Base-by-base conservation (phyloP, 495 filamentous ascomycete species). In the Penicillium ochrochloron region DNA sequence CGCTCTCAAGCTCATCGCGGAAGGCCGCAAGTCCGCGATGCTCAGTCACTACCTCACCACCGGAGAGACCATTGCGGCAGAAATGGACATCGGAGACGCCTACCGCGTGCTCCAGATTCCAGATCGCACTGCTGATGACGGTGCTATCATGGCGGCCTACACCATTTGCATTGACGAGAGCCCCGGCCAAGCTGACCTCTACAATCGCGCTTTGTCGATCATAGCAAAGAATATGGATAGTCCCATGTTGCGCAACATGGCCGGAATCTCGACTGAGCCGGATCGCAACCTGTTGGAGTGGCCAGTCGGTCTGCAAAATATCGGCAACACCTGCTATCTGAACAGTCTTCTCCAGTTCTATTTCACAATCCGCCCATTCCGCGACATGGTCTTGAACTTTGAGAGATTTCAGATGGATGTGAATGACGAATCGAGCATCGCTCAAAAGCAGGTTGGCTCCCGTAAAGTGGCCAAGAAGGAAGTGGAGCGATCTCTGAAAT, bases 311-410 rank as follows among this genome's bases (percentile, higher is more conserved):
- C 82, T 98, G 14, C 85, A 87, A 46, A 99, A 98, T 66, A 94
- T 97, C 64, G 93, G 94, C 46, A 97, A 97, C 66, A 99, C 95
- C 1, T 99, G 95, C 75, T 99, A 99, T 68, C 85, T 99, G 42
- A 98, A 98, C 78, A 98, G 95, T 73, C 83, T 99, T 34, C 78
- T 99, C 14, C 95, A 99, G 69, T 98, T 96, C 69, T 93, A 96
- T 72, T 97, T 95, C 72, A 93, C 93, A 1, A 85, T 99, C 44
- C 89, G 87, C 57, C 88, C 92, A 8, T 84, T 96, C 41, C 86
- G 94, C 33, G 84, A 96, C 17, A 84, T 98, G 71, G 87, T 96
- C 5, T 76, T 96, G 54, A 78, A 90, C 37, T 88, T 90, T 62
- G 87, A 96, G 37, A 75, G 84, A 35, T 84, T 86, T 59, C 85